Base-by-base conservation (phyloP, 1,139 yeast species). In the Kluyveromyces sp. region DNA sequence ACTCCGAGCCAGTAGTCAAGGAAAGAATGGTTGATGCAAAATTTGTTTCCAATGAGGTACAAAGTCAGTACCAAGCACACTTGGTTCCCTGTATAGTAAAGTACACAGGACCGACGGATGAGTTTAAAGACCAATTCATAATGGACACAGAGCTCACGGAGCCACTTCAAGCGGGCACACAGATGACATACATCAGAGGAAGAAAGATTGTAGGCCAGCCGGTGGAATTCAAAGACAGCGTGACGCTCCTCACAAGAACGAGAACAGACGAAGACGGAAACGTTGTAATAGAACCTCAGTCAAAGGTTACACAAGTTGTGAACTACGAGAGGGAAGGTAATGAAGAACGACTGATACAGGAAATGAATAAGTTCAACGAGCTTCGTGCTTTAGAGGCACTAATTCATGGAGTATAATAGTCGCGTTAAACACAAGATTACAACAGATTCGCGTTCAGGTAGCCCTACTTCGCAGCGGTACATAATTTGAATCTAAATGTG, bases 251-350 rank as follows among this genome's bases (percentile, higher is more conserved):
- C 30, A 43, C 44, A 41, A 47, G 43, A 25, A 37, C 29, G 4
- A 19, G 7, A 1, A 26, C 18, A 13, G 34, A 39, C 20, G 19
- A 18, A 2, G 31, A 16, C 4, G 40, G 39, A 9, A 11, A 33
- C 16, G 29, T 6, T 6, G 15, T 25, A n/a, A 26, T 31, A 18
- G 15, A 36, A 33, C 34, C 41, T 9, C n/a, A 25, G n/a, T 28
- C n/a, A 9, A 17, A 33, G 18, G 33, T 44, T 7, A 42, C 45
- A 16, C 32, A 42, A 17, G 11, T 46, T 12, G 30, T 42, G 6
- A 52, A 56, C 20, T 53, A 47, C 34, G 61, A 57, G 40, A 49
- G 61, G 45, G 61, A 57, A 29, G 61, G 61, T 3, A 57, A 56
- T 42, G 54, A 52, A 26, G 22, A 33, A 3, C 42, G 57, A 31